Evolutionary conservation across 345 rosid species (phyloP).

Genomic region (Acer saccharum): DNA sequence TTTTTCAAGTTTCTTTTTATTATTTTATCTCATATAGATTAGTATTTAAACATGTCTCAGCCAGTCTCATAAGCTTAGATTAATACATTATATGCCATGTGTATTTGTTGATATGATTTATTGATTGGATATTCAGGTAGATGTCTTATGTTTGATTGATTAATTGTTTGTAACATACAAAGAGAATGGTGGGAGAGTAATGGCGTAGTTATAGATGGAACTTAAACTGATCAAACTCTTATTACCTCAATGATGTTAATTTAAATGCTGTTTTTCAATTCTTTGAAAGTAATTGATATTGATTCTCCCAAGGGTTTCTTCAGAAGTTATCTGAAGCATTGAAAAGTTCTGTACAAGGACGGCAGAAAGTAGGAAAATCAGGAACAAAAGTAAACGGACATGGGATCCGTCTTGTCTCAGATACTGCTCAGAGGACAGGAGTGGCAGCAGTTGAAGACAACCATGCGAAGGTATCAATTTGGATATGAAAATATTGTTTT

Average conservation of each 20-base stretch:
- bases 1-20: background rate
- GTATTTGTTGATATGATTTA: background rate
- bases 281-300: conserved; percentile 2
- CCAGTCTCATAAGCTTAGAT: background rate
- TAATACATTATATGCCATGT: background rate
- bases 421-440: conserved; percentile 29
- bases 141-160: background rate
- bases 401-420: conserved; percentile 37
- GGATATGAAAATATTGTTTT: too few species aligned
- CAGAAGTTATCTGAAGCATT: conserved; percentile 60
- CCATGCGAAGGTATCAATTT: conserved; percentile 43
- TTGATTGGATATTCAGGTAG: background rate
- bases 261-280: background rate
- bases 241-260: background rate
- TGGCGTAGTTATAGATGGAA: conserved; percentile 9
- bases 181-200: background rate
- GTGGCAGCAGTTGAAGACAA: conserved; percentile 43
- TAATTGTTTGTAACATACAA: background rate
- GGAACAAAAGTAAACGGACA: conserved; percentile 40
- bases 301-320: conserved; percentile 52
- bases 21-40: background rate
- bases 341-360: conserved; percentile 48
- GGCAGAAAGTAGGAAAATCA: conserved; percentile 40
- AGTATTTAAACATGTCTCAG: background rate
- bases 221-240: background rate